These are phyloP conservation scores for Schoenoplectus triqueter DNA, from an alignment of 202 grass and related monocot genomes.

Conservation along the genomic window DNA sequence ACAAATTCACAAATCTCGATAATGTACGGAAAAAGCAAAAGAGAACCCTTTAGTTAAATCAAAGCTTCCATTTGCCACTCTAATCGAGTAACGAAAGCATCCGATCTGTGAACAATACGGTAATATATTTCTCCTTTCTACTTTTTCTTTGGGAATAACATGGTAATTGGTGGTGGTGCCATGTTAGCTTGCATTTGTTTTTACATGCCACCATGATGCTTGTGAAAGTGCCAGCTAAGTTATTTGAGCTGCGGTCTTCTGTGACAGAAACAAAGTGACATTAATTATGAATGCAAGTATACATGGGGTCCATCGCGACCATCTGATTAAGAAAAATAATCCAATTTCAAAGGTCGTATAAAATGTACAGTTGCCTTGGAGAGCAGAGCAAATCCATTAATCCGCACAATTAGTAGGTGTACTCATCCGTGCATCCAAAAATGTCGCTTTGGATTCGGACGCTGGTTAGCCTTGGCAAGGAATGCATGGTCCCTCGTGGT, in stretches of 20 bases:
- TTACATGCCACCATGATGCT: conserved; percentile 16
- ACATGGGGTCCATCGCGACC: not conserved
- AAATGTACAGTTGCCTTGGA: not conserved
- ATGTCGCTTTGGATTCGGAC: conserved; percentile 7
- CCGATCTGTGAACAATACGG: not conserved
- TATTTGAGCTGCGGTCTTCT: not conserved
- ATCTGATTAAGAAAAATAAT: not conserved
- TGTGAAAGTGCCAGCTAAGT: not conserved
- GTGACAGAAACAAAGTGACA: not conserved
- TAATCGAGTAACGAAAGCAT: not conserved
- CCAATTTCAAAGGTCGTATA: not conserved
- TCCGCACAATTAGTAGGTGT: not conserved
- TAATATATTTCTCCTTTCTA: too few species aligned
- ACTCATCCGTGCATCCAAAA: not conserved
- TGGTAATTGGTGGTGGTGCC: conserved; percentile 18
- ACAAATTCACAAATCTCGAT: not conserved
- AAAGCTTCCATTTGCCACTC: not conserved
- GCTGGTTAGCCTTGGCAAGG: not conserved
- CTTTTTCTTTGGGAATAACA: not conserved
- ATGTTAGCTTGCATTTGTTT: conserved; percentile 8
- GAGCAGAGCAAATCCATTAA: not conserved
- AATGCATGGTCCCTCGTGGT: conserved; percentile 4
- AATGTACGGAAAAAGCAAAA: not conserved
- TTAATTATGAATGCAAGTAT: not conserved
- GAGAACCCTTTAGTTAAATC: not conserved